A percentile compares a stretch with the other conserved stretches of the same genome.
Conservation (phyloP, 176 grass and related monocot species). For the Carex scoparia region DNA sequence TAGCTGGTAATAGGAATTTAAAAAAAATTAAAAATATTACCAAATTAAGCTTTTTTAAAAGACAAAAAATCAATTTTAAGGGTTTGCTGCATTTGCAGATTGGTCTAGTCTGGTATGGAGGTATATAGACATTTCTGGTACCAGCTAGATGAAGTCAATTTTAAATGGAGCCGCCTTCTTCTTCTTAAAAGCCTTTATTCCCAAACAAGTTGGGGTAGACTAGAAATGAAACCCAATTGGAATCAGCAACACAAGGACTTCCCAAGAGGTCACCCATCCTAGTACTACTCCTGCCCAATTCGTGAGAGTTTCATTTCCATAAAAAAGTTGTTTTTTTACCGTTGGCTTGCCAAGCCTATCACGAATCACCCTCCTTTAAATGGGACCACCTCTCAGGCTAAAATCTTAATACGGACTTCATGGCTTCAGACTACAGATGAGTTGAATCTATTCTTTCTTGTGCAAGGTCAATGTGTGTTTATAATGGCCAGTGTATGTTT, state of each 20-base stretch:
- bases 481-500: background rate
- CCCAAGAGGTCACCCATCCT: too few relatives aligned
- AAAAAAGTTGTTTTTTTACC: too few relatives aligned
- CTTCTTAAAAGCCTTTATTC: too few relatives aligned
- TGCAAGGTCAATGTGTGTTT: background rate
- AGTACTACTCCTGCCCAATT: too few relatives aligned
- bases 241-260: too few relatives aligned
- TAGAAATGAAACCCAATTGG: too few relatives aligned
- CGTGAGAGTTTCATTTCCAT: too few relatives aligned
- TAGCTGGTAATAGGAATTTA: slow-evolving; percentile 50
- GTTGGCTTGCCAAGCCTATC: too few relatives aligned
- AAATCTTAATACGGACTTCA: background rate
- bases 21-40: background rate
- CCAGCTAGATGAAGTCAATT: slow-evolving; percentile 2
- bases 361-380: background rate
- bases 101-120: background rate
- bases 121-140: background rate
- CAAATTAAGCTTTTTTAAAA: background rate
- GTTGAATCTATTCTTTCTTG: background rate
- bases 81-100: background rate
- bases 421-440: background rate
- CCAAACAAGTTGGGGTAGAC: too few relatives aligned
- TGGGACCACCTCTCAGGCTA: background rate
- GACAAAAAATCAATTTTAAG: background rate
- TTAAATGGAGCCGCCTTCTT: too few relatives aligned